Evolutionary conservation across 2,329 filamentous ascomycete species (phyloP), one percentile per base, ranked within the genome.

Genomic region (Colletotrichum ledebouriae): DNA sequence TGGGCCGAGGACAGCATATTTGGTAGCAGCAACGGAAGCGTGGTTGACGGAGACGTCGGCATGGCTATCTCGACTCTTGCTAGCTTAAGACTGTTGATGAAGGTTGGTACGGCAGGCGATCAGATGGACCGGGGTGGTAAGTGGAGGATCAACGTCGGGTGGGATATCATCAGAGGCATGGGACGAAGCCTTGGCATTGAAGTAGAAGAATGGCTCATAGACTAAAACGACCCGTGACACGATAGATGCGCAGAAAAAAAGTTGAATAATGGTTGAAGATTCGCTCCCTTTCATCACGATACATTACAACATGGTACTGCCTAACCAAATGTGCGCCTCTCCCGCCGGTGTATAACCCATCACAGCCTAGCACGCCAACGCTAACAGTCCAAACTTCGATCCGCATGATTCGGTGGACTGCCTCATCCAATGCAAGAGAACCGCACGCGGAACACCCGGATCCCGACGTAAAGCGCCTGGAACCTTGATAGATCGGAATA

Each of bases 81-180:
- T 2, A 93, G 90, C 72, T 78, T 96, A 76, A 79, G 91, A 47
- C 75, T 96, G 73, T 78, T 96, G 39, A 84, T 92, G 39, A 86
- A 89, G 47, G 89, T 92, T 2, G 90, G 89, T 15, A 85, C 84
- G 15, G 79, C 83, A 29, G 81, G 83, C 10, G 92, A 94, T 78
- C 80, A 85, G 29, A 82, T 94, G 74, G 92, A 95, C 75, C 82
- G 88, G 0, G 88, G 88, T 0, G 89, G 87, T 5, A 90, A 91
- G 78, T 96, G 92, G 91, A 88, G 91, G 74, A 90, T 94, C 10
- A 93, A 92, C 72, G 89, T 93, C 65, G 89, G 90, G 1, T 94
- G 92, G 92, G 93, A 96, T 75, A 89, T 91, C 70, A 87, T 92
- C 6, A 83, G 90, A 69, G 86, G 85, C 3, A 80, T 96, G 71